Evolutionary conservation across 495 filamentous ascomycete genomes (phyloP).

Genomic region (Aspergillus wentii): DNA sequence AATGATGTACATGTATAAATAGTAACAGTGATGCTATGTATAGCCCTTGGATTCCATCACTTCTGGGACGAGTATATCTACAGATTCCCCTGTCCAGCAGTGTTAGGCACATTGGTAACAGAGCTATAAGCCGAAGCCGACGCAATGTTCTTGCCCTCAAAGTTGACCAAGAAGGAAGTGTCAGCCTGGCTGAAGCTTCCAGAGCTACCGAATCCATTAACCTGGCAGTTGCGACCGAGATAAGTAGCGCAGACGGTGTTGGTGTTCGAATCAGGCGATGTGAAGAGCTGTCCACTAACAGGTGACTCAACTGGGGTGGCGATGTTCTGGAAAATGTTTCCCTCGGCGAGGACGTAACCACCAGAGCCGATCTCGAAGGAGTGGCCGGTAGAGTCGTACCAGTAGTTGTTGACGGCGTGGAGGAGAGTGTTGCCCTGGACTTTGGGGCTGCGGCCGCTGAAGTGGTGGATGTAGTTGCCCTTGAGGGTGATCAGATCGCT

Average conservation of each 20-base stretch:
- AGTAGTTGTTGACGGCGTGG: conserved; percentile 40
- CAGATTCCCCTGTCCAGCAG: conserved; percentile 14
- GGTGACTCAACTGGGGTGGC: conserved; percentile 12
- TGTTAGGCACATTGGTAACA: conserved; percentile 17
- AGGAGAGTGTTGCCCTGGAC: conserved; percentile 34
- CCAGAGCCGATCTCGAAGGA: conserved; percentile 47
- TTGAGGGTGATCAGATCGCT: conserved; percentile 37
- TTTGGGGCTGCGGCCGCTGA: conserved; percentile 40
- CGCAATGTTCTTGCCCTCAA: conserved; percentile 34
- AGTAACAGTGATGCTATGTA: too few relatives aligned
- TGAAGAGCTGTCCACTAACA: conserved; percentile 32
- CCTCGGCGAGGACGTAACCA: conserved; percentile 48
- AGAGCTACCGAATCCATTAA: conserved; percentile 37
- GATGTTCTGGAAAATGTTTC: conserved; percentile 50
- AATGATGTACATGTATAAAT: too few relatives aligned
- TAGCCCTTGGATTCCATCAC: too few relatives aligned
- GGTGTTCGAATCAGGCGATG: conserved; percentile 18
- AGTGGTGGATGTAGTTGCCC: conserved; percentile 44
- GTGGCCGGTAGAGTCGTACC: conserved; percentile 45
- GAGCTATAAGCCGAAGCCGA: conserved; percentile 23
- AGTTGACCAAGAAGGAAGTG: conserved; percentile 34
- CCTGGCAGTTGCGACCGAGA: conserved; percentile 34
- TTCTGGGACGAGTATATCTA: too few relatives aligned
- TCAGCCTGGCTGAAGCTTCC: conserved; percentile 23
- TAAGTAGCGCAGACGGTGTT: conserved; percentile 30